Base-by-base conservation (phyloP, 108 stramenopile species). In the Fragilariopsis cylindrus region DNA sequence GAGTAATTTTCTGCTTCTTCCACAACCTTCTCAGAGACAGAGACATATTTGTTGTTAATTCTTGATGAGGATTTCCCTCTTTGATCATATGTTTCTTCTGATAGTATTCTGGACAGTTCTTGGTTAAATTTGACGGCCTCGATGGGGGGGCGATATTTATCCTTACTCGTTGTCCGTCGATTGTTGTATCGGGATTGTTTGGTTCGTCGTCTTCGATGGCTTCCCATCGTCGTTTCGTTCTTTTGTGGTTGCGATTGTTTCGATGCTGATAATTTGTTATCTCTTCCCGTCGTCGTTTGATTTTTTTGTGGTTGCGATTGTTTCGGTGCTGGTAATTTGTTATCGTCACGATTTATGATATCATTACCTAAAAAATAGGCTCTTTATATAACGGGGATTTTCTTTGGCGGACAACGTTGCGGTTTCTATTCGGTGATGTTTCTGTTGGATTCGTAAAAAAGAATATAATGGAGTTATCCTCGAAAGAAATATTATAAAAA, bases 1-100 rank as follows among this genome's bases (percentile, higher is more conserved):
- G 19, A 75, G 67, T 48, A 68, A 4, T 48, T 40, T 69, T 75
- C 75, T 4, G 75, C 75, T 56, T 60, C 75, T 47, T 75, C 66
- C 15, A 66, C 40, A 46, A 52, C 19, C 48, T 41, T 63, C 4
- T 45, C n/a, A 4, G 62, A 44, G 8, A n/a, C 13, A 4, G 46
- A 42, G n/a, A 45, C 5, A 6, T 60, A 40, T 30, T 40, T 60
- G 43, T 3, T 15, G 16, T 63, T 63, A 9, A n/a, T 44, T 15
- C 62, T 5, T 5, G 40, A 63, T 7, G 5, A 13, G 9, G 60
- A 62, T 43, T 45, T 7, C 21, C 15, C 9, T 63, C 42, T n/a
- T 30, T 30, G 30, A 3, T 39, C 18, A 9, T 7, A 44, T 30
- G 7, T 18, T 21, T 52, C 67, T 3, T 65, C 65, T 18, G 48